These are phyloP conservation scores for Prunella vulgaris DNA, from an alignment of 257 asterid species.

Conservation along the genomic window DNA sequence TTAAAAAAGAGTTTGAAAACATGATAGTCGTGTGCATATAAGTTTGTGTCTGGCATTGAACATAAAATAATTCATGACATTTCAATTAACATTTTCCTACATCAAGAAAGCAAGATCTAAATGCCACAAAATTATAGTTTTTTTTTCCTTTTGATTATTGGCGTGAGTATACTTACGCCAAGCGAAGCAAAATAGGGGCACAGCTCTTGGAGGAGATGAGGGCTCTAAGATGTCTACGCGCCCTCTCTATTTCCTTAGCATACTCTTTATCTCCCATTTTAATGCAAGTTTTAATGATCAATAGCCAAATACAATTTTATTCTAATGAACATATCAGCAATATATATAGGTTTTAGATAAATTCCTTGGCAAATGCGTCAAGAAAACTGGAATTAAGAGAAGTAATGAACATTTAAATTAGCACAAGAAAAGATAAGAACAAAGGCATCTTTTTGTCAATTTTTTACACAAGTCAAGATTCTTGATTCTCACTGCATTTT, in stretches of 20 bases:
- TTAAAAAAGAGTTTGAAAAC: too few relatives aligned
- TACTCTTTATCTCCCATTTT: slow-evolving; percentile 48
- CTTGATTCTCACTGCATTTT: background rate
- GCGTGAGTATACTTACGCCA: slow-evolving; percentile 48
- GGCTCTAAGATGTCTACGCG: slow-evolving; percentile 61
- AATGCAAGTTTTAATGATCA: slow-evolving; percentile 5
- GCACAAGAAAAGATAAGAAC: slow-evolving; percentile 36
- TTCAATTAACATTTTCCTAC: background rate
- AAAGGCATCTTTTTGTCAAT: background rate
- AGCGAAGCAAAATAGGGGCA: slow-evolving; percentile 86
- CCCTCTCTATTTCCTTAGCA: slow-evolving; percentile 50
- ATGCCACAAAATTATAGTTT: background rate
- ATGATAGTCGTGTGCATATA: too few relatives aligned
- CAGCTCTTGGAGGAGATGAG: slow-evolving; percentile 61
- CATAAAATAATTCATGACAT: too few relatives aligned
- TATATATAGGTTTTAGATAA: background rate
- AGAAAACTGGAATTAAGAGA: slow-evolving; percentile 8
- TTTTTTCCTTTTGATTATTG: background rate
- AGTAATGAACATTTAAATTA: slow-evolving; percentile 25
- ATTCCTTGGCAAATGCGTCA: background rate
- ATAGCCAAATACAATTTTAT: background rate
- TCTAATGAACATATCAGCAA: background rate
- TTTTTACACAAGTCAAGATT: background rate
- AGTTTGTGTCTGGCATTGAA: too few relatives aligned
- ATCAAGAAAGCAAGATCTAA: background rate